Evolutionary conservation across 768 basidiomycete species (phyloP).

Genomic region (Tubosaeta brunneosetosa): DNA sequence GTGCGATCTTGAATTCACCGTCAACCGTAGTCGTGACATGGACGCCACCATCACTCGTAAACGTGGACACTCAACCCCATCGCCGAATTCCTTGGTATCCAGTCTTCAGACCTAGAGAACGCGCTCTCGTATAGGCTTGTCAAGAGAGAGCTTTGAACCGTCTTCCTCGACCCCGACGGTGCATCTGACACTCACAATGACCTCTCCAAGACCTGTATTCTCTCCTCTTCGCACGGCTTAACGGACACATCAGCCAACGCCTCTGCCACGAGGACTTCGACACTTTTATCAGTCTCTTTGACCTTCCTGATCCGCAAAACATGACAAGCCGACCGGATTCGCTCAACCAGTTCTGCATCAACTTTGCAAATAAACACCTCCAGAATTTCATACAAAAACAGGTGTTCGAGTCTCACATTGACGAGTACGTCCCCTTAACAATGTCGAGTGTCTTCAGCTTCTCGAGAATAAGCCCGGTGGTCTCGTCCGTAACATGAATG

Average conservation of each 20-base stretch:
- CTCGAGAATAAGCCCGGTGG: slow-evolving; percentile 86
- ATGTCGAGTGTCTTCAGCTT: slow-evolving; percentile 75
- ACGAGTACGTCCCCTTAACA: slow-evolving; percentile 52
- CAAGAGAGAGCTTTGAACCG: slow-evolving; percentile 94
- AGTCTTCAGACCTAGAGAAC: slow-evolving; percentile 46
- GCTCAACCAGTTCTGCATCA: slow-evolving; percentile 93
- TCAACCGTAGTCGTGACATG: slow-evolving; percentile 78
- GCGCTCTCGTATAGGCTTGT: slow-evolving; percentile 87
- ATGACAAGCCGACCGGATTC: slow-evolving; percentile 83
- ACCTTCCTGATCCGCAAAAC: slow-evolving; percentile 92
- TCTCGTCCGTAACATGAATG: slow-evolving; percentile 95
- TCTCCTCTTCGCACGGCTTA: slow-evolving; percentile 91
- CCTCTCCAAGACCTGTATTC: slow-evolving; percentile 91
- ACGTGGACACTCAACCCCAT: slow-evolving; percentile 78
- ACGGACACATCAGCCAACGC: slow-evolving; percentile 93
- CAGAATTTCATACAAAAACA: slow-evolving; percentile 75
- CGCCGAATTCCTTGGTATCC: slow-evolving; percentile 90
- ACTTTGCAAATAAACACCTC: slow-evolving; percentile 90
- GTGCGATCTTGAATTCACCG: slow-evolving; percentile 89
- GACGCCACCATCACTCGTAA: slow-evolving; percentile 89
- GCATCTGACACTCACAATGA: slow-evolving; percentile 92
- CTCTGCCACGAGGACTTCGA: slow-evolving; percentile 90
- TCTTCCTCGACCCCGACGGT: slow-evolving; percentile 92
- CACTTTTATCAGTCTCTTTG: slow-evolving; percentile 89
- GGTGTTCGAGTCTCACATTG: slow-evolving; percentile 74